Base-by-base conservation (phyloP, 176 grass and related monocot species). In the Panicum miliaceum region DNA sequence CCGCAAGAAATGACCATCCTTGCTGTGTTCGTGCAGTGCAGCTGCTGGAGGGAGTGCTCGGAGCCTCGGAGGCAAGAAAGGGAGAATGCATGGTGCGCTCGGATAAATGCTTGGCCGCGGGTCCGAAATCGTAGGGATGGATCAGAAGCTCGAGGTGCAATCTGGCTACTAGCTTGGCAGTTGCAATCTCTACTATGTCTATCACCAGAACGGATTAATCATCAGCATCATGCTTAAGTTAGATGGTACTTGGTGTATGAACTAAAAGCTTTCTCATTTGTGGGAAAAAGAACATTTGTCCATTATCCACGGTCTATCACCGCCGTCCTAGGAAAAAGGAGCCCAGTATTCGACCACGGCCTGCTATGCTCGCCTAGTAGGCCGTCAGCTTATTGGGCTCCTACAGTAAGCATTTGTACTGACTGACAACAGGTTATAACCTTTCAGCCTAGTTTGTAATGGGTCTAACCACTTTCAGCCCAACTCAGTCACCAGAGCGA, bases 121-220 rank as follows among this genome's bases (percentile, higher is more conserved):
- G 1, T 84, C 67, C 59, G 57, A 26, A 75, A 43, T 81, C 5
- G 38, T 89, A 81, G 70, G 69, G 80, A 89, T 23, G 25, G 71
- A 13, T 5, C 71, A 25, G 8, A 11, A 75, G 74, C 41, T 74
- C 41, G 18, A 29, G 12, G 38, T n/a, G 58, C 47, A 58, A 37
- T 73, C 40, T 80, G 78, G 50, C 7, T 61, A 80, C 34, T 32
- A 32, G 29, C 29, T 53, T 76, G 27, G 71, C 71, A 4, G 13
- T 58, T 87, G 71, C 22, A 38, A 2, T 47, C 22, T 48, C 47
- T 46, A 26, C 57, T 64, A 20, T 79, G 58, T 73, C 48, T 80
- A 36, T 66, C 69, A 19, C 19, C 40, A 57, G 52, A 77, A 78
- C 64, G 52, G 37, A 42, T 66, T 48, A 38, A 88, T 51, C 63